phyloP scores from a whole-genome alignment of 1,139 yeast species.

The Candida dubliniensis region DNA sequence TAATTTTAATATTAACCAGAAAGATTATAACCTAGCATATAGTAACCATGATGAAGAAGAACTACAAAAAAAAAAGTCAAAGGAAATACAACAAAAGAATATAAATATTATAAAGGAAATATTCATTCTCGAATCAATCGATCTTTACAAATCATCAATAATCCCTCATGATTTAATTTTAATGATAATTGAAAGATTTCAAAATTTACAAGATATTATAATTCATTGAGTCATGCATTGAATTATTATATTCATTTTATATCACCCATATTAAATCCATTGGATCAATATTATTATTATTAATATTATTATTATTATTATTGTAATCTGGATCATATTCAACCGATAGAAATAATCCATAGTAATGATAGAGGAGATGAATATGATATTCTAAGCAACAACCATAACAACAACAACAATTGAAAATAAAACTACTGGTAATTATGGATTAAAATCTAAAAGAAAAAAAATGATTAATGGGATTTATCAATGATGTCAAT shows the following conservation, averaged over 20 bases:
- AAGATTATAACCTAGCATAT: background rate
- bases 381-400: no score
- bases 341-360: background rate
- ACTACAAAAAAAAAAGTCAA: no score
- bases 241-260: constrained; percentile 27
- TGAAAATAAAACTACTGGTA: background rate
- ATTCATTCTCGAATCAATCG: constrained; percentile 5
- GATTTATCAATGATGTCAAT: constrained; percentile 26
- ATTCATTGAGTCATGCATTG: constrained; percentile 24
- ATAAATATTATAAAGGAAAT: background rate
- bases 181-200: constrained; percentile 5
- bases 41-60: no score
- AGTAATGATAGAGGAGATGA: background rate
- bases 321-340: constrained; percentile 1
- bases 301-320: constrained; percentile 15
- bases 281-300: constrained; percentile 18
- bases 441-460: background rate
- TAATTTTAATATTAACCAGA: constrained; percentile 15
- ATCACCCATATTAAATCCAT: constrained; percentile 30
- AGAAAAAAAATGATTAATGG: constrained; percentile 16
- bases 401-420: background rate
- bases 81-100: no score
- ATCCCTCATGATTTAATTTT: constrained; percentile 26
- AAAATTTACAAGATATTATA: constrained; percentile 13
- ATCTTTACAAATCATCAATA: constrained; percentile 15